Evolutionary conservation across 1,284 basidiomycete genomes (phyloP).

Genomic region (Microbotryum scabiosae): DNA sequence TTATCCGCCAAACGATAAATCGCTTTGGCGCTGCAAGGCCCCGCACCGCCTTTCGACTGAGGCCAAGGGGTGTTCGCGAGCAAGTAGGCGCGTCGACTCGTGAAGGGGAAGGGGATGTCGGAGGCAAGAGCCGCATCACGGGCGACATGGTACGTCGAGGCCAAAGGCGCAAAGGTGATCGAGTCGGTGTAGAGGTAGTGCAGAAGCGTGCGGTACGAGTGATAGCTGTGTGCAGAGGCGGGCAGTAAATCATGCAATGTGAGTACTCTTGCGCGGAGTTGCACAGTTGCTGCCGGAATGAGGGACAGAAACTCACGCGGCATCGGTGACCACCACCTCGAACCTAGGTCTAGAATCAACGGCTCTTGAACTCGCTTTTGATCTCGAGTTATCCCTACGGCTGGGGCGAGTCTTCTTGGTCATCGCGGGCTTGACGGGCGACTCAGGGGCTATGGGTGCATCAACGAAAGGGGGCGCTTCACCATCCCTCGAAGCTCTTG

Average conservation of each 20-base stretch:
- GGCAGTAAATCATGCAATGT: slow-evolving; percentile 22
- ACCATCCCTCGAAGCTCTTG: neutral
- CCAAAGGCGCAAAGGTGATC: slow-evolving; percentile 35
- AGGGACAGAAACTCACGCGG: slow-evolving; percentile 10
- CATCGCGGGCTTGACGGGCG: neutral
- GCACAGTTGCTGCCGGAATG: too few relatives aligned
- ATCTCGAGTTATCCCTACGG: neutral
- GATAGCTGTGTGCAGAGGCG: slow-evolving; percentile 31
- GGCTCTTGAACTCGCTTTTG: neutral
- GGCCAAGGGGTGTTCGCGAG: slow-evolving; percentile 10
- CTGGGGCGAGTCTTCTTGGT: slow-evolving; percentile 13
- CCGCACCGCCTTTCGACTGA: neutral
- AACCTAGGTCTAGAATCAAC: slow-evolving; percentile 9
- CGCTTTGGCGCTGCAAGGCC: slow-evolving; percentile 31
- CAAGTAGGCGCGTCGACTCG: slow-evolving; percentile 19
- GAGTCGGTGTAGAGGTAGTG: slow-evolving; percentile 42
- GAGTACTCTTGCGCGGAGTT: neutral
- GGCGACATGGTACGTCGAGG: slow-evolving; percentile 33
- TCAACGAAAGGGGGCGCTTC: slow-evolving; percentile 8
- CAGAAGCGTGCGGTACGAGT: slow-evolving; percentile 40
- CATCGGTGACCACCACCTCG: slow-evolving; percentile 28
- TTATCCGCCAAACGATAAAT: slow-evolving; percentile 37
- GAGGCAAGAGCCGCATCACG: slow-evolving; percentile 22
- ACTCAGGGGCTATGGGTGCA: slow-evolving; percentile 23
- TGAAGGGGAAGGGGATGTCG: slow-evolving; percentile 18